These are phyloP conservation scores for Hericium erinaceus DNA, from an alignment of 768 basidiomycete species.

Conservation along the genomic window DNA sequence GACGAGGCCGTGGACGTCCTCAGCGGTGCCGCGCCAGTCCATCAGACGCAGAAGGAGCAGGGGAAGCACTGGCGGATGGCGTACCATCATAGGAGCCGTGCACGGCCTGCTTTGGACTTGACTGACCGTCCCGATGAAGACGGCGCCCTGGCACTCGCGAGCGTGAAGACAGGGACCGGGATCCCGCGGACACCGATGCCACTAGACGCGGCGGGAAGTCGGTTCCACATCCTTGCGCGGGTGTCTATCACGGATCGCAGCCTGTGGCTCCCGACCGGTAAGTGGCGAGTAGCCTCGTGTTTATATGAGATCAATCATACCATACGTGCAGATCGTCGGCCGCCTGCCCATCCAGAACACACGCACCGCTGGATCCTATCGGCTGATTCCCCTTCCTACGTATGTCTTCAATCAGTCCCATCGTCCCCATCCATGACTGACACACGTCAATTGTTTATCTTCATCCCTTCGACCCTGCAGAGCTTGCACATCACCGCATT, in stretches of 20 bases:
- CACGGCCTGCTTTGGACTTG: conserved; percentile 28
- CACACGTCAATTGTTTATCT: not conserved
- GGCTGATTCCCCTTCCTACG: conserved; percentile 38
- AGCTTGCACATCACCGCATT: conserved; percentile 26
- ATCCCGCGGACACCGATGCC: not conserved
- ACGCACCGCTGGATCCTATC: conserved; percentile 41
- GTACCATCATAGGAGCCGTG: conserved; percentile 32
- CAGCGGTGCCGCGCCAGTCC: conserved; percentile 4
- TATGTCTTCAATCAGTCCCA: conserved; percentile 18
- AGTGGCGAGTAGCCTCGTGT: conserved; percentile 2
- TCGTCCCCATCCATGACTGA: not conserved
- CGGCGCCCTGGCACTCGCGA: not conserved
- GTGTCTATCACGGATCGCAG: conserved; percentile 35
- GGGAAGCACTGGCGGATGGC: conserved; percentile 25
- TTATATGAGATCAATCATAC: not conserved
- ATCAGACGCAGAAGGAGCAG: not conserved
- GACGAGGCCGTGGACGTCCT: conserved; percentile 27
- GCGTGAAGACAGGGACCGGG: not conserved
- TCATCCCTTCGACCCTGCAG: conserved; percentile 12
- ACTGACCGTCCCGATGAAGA: not conserved
- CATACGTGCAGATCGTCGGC: conserved; percentile 24
- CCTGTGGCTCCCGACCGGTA: conserved; percentile 33
- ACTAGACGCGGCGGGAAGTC: conserved; percentile 19
- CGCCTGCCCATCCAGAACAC: conserved; percentile 14
- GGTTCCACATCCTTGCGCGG: conserved; percentile 40